Evolutionary conservation across 148 eudicot species (phyloP).

Genomic region (Rhododendron mucronatum): DNA sequence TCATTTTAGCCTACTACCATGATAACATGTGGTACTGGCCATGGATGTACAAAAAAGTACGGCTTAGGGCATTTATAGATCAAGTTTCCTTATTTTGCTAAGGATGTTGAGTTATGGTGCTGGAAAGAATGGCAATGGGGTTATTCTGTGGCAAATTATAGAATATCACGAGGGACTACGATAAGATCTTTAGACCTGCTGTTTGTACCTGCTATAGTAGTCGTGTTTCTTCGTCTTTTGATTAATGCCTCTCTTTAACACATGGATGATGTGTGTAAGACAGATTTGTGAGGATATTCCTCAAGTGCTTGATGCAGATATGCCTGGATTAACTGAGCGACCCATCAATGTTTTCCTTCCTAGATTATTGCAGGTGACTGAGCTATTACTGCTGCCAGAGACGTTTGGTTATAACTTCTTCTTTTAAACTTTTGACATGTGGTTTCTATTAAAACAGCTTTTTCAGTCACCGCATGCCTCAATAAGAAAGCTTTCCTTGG

Average conservation of each 20-base stretch:
- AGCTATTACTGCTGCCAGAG: constrained; percentile 1
- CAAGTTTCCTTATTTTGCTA: neutral
- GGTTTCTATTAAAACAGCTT: constrained; percentile 43
- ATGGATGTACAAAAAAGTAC: neutral
- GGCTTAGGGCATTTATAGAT: neutral
- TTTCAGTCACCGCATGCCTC: constrained; percentile 74
- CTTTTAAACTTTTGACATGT: constrained; percentile 10
- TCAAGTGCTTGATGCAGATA: constrained; percentile 88
- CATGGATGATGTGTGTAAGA: constrained; percentile 5
- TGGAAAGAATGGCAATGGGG: neutral
- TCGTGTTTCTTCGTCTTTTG: neutral
- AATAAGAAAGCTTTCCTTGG: constrained; percentile 78
- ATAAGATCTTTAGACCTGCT: neutral
- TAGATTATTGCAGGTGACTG: constrained; percentile 70
- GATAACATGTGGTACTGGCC: neutral
- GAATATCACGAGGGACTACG: neutral
- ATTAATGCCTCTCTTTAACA: neutral
- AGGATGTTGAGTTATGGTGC: neutral
- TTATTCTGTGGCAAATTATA: neutral
- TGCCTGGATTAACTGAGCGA: constrained; percentile 81
- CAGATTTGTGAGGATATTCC: constrained; percentile 97
- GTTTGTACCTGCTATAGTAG: neutral
- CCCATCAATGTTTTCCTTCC: constrained; percentile 90
- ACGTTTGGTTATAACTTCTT: neutral
- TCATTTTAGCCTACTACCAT: neutral